Evolutionary conservation across 2,329 filamentous ascomycete species (phyloP).

Genomic region (Madurella fahalii): DNA sequence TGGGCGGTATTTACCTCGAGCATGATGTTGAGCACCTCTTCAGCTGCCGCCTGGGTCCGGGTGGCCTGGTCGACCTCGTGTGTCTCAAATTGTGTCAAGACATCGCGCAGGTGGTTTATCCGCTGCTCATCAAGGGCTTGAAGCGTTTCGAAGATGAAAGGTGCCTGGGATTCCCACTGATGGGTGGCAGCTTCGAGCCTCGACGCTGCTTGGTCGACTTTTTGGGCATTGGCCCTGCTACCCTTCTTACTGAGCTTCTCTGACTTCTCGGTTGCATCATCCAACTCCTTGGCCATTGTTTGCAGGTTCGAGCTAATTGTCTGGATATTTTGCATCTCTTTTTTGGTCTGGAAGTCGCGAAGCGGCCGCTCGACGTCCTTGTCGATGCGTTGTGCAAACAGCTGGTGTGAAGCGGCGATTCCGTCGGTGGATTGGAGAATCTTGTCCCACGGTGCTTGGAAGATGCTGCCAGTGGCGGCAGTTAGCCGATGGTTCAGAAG

Average conservation of each 20-base stretch:
- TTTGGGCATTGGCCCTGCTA: slow-evolving; percentile 68
- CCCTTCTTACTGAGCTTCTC: slow-evolving; percentile 81
- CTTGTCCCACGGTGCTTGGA: slow-evolving; percentile 85
- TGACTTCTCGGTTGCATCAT: slow-evolving; percentile 77
- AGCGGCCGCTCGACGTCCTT: slow-evolving; percentile 82
- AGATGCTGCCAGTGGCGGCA: slow-evolving; percentile 58
- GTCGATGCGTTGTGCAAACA: slow-evolving; percentile 76
- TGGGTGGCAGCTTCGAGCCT: slow-evolving; percentile 73
- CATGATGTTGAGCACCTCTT: slow-evolving; percentile 74
- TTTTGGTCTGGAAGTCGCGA: slow-evolving; percentile 67
- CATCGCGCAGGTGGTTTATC: slow-evolving; percentile 83
- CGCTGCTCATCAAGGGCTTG: slow-evolving; percentile 87
- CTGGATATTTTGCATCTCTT: slow-evolving; percentile 76
- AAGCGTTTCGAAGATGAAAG: slow-evolving; percentile 89
- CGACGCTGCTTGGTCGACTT: slow-evolving; percentile 68
- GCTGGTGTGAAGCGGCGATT: slow-evolving; percentile 78
- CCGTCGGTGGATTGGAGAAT: slow-evolving; percentile 75
- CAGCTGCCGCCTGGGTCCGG: slow-evolving; percentile 67
- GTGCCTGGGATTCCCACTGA: slow-evolving; percentile 92
- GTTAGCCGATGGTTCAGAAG: neutral
- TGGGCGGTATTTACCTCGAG: slow-evolving; percentile 82
- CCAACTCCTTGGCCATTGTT: slow-evolving; percentile 78
- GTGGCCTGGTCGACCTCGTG: slow-evolving; percentile 87
- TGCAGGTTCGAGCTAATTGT: slow-evolving; percentile 77
- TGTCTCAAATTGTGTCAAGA: slow-evolving; percentile 88